phyloP scores from a whole-genome alignment of 192 early-diverging fungal genomes.

The Nowakowskiella sp. region DNA sequence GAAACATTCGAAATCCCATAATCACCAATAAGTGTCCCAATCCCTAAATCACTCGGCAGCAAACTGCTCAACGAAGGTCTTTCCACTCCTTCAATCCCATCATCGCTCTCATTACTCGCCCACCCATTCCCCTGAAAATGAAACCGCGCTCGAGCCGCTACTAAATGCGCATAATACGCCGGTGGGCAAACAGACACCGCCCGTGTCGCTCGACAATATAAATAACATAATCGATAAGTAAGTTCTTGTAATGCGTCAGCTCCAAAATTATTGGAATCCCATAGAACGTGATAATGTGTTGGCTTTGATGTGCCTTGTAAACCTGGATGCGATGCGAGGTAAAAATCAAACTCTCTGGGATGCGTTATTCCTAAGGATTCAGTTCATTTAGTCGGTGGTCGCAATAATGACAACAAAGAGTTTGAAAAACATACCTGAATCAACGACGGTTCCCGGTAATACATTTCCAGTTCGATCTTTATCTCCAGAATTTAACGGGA shows the following conservation, averaged over 20 bases:
- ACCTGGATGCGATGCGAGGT: constrained; percentile 60
- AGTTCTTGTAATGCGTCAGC: constrained; percentile 63
- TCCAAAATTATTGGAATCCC: constrained; percentile 60
- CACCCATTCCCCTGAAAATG: constrained; percentile 21
- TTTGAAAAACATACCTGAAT: constrained; percentile 7
- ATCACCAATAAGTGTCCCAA: neutral
- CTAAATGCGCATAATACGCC: constrained; percentile 70
- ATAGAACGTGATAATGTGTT: constrained; percentile 64
- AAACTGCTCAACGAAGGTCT: neutral
- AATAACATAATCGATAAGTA: constrained; percentile 65
- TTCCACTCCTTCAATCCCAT: neutral
- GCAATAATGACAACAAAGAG: neutral
- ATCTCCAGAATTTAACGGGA: constrained; percentile 9
- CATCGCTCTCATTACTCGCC: constrained; percentile 16
- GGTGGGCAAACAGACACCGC: constrained; percentile 69
- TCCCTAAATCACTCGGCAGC: neutral
- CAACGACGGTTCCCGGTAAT: constrained; percentile 23
- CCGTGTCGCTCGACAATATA: constrained; percentile 63
- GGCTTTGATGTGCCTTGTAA: constrained; percentile 75
- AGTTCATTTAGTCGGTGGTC: too few species aligned
- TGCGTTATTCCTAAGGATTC: neutral
- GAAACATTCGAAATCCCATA: neutral
- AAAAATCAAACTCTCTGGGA: constrained; percentile 21
- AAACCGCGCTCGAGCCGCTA: constrained; percentile 63
- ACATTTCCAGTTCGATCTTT: constrained; percentile 16